A percentile compares a stretch with the other conserved stretches of the same genome.
Evolutionary conservation across 1,139 yeast genomes (phyloP).

Genomic region (Yamadazyma epiphylla): DNA sequence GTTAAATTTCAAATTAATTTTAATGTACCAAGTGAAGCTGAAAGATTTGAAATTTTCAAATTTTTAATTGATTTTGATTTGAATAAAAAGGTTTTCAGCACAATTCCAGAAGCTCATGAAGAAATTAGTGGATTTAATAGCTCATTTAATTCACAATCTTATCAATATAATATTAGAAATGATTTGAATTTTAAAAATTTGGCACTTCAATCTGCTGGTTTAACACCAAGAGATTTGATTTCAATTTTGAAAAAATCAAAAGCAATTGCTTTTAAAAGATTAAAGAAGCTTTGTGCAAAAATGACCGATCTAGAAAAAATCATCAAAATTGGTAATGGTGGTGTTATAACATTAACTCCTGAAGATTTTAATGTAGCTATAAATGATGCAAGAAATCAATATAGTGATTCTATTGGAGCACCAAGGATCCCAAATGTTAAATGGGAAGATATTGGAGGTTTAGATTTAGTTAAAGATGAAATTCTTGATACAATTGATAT

Average conservation of each 20-base stretch:
- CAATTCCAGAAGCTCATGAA: constrained; percentile 12
- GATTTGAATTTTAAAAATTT: constrained; percentile 61
- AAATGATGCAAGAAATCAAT: constrained; percentile 78
- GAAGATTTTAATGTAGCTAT: constrained; percentile 72
- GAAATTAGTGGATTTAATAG: constrained; percentile 17
- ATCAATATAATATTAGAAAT: constrained; percentile 25
- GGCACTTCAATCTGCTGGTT: constrained; percentile 88
- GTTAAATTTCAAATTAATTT: constrained; percentile 76
- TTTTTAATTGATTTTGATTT: constrained; percentile 35
- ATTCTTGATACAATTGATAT: constrained; percentile 92
- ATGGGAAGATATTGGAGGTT: constrained; percentile 95
- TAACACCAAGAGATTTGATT: constrained; percentile 78
- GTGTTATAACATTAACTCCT: constrained; percentile 52
- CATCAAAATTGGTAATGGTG: constrained; percentile 46
- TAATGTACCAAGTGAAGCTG: constrained; percentile 74
- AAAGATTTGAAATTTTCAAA: constrained; percentile 61
- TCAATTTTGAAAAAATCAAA: constrained; percentile 71
- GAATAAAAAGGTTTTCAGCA: constrained; percentile 4
- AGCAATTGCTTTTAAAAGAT: constrained; percentile 50
- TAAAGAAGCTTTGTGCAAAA: constrained; percentile 20
- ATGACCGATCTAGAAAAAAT: constrained; percentile 20
- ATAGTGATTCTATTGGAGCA: constrained; percentile 93
- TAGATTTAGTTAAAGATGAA: constrained; percentile 85
- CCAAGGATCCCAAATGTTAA: constrained; percentile 92
- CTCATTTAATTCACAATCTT: constrained; percentile 13